Evolutionary conservation across 2,329 filamentous ascomycete species (phyloP), one percentile per base, ranked within the genome.

Genomic region (Aspergillus bombycis): DNA sequence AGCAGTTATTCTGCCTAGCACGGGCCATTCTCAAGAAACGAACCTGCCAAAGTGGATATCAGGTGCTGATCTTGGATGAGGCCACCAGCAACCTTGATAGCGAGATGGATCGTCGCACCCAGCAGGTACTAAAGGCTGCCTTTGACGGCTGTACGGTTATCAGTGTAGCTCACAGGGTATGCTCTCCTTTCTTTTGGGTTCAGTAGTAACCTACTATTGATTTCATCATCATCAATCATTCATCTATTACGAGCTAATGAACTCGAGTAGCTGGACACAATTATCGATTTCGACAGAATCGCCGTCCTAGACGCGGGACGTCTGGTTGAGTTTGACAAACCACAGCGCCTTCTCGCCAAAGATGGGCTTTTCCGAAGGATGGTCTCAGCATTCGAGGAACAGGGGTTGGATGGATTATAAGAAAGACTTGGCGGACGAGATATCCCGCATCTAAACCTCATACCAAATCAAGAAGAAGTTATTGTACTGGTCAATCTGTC

Each of bases 121-220:
- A 86, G 66, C 73, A 75, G 38, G 76, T 84, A 11, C 77, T 87
- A 43, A 77, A 83, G 5, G 71, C 76, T 12, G 71, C 77, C 6
- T 86, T 88, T 66, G 64, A 70, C 0, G 75, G 75, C 1, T 82
- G 83, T 52, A 90, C 88, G 0, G 81, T 90, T 55, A 76, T 85
- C 56, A 78, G 79, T 5, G 80, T 85, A 4, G 82, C 82, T 19
- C 83, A 85, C 73, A 79, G 81, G 41, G 43, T 58, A 30, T 12
- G 54, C n/a, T 56, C 14, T 41, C 34, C 21, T 57, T 41, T n/a
- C 14, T 36, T 11, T 16, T 4, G 28, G 30, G 38, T 1, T 32
- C 38, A 43, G 55, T 30, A 43, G 55, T 30, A 45, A 12, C 16
- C 11, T 19, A 7, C 38, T 57, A 46, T 57, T 57, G 11, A 21